Conservation (phyloP, 805 yeast genomes). For the Candida montana region DNA sequence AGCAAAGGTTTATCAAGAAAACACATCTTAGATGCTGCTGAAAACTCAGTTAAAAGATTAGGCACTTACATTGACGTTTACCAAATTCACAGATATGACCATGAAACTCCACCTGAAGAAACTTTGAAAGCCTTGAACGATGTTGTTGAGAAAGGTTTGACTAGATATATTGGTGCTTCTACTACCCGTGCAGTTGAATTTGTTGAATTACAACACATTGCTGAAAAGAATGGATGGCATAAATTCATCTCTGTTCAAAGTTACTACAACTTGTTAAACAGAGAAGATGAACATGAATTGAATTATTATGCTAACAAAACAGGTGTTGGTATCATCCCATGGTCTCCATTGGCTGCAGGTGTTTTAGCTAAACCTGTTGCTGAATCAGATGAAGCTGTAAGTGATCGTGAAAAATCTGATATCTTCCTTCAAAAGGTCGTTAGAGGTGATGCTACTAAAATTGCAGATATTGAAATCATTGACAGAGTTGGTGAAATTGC, state of each 20-base stretch:
- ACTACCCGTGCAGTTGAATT: conserved; percentile 54
- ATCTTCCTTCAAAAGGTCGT: neutral
- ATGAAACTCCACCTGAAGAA: too few relatives aligned
- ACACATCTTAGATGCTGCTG: conserved; percentile 40
- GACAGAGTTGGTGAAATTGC: too few relatives aligned
- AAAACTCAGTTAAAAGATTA: conserved; percentile 38
- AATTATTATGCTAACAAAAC: too few relatives aligned
- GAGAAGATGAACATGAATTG: too few relatives aligned
- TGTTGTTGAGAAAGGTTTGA: too few relatives aligned
- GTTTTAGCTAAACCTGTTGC: conserved; percentile 42
- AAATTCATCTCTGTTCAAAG: too few relatives aligned
- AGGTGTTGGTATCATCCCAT: too few relatives aligned
- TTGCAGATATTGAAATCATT: too few relatives aligned
- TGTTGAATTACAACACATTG: conserved; percentile 47
- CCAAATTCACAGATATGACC: conserved; percentile 54
- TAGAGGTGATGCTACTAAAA: too few relatives aligned
- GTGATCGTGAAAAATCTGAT: neutral
- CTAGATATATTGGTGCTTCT: conserved; percentile 64
- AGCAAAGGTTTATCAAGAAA: conserved; percentile 40
- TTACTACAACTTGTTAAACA: too few relatives aligned
- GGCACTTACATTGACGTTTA: conserved; percentile 50
- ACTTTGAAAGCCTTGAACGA: too few relatives aligned
- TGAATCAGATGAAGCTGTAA: neutral
- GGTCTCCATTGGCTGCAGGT: conserved; percentile 55
- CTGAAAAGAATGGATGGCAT: conserved; percentile 52